These are phyloP conservation scores for Pythium volutum DNA, from an alignment of 352 stramenopile genomes.

Conservation along the genomic window DNA sequence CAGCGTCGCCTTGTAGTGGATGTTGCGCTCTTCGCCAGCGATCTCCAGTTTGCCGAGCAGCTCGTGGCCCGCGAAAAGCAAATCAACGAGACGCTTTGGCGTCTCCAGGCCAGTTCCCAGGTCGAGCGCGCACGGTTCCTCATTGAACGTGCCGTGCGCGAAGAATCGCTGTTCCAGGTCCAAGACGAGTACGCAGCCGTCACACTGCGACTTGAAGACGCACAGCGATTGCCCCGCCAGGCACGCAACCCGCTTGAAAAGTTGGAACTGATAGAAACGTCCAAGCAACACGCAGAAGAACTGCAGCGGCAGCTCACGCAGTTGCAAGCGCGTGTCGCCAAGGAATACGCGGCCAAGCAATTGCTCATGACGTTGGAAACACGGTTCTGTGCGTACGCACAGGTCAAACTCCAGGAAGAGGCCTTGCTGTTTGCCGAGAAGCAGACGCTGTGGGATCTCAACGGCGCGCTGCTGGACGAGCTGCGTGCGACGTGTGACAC, in stretches of 20 bases:
- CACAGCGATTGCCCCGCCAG: slow-evolving; percentile 41
- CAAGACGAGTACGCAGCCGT: slow-evolving; percentile 45
- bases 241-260: slow-evolving; percentile 52
- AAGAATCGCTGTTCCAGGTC: slow-evolving; percentile 60
- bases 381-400: slow-evolving; percentile 40
- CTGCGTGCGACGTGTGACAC: slow-evolving; percentile 34
- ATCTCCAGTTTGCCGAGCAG: slow-evolving; percentile 45
- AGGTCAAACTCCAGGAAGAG: slow-evolving; percentile 54
- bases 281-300: slow-evolving; percentile 18
- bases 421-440: slow-evolving; percentile 53
- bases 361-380: slow-evolving; percentile 47
- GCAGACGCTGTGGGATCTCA: slow-evolving; percentile 58
- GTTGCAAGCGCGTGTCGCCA: slow-evolving; percentile 27
- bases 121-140: slow-evolving; percentile 56
- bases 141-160: slow-evolving; percentile 51
- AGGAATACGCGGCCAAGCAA: slow-evolving; percentile 39
- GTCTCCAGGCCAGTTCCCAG: slow-evolving; percentile 50
- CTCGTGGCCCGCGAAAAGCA: slow-evolving; percentile 45
- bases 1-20: slow-evolving; percentile 43
- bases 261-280: slow-evolving; percentile 36
- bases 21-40: slow-evolving; percentile 41
- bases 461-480: slow-evolving; percentile 39
- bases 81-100: slow-evolving; percentile 46
- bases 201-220: slow-evolving; percentile 37
- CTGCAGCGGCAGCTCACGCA: slow-evolving; percentile 26